These are phyloP conservation scores for Kwoniella europaea DNA, from an alignment of 768 basidiomycete genomes.

Conservation along the genomic window DNA sequence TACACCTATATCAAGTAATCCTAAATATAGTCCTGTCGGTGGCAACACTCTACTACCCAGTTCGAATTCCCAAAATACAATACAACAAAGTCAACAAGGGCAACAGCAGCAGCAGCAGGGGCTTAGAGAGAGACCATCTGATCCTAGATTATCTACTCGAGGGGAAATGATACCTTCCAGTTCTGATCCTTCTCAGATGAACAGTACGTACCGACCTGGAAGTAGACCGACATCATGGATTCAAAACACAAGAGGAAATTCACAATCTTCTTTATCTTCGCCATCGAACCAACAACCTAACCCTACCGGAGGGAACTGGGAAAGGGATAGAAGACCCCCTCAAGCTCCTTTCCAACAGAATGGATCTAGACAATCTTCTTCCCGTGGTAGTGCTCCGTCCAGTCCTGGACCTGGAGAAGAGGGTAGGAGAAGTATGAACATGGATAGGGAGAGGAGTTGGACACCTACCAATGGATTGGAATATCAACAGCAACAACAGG, in stretches of 20 bases:
- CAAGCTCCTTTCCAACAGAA: not conserved
- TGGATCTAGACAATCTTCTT: slow-evolving; percentile 34
- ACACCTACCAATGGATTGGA: slow-evolving; percentile 28
- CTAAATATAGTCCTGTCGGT: slow-evolving; percentile 2
- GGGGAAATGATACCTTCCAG: slow-evolving; percentile 14
- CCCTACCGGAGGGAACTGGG: slow-evolving; percentile 10
- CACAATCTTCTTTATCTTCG: slow-evolving; percentile 8
- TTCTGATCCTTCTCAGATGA: not conserved
- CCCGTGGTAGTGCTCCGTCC: slow-evolving; percentile 40
- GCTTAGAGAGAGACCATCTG: slow-evolving; percentile 30
- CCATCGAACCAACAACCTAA: not conserved
- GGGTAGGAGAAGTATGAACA: slow-evolving; percentile 32
- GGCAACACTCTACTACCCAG: slow-evolving; percentile 8
- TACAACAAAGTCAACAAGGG: not conserved
- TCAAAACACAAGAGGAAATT: slow-evolving; percentile 18
- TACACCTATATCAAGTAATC: slow-evolving; percentile 5
- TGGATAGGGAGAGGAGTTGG: slow-evolving; percentile 48
- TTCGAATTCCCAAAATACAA: slow-evolving; percentile 6
- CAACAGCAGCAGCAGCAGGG: slow-evolving; percentile 14
- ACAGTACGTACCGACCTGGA: not conserved
- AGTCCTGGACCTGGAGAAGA: slow-evolving; percentile 43
- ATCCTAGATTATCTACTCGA: slow-evolving; percentile 32
- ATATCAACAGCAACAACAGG: not conserved
- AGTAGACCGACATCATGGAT: slow-evolving; percentile 27
- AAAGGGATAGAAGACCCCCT: slow-evolving; percentile 11